Base-by-base conservation (phyloP, 1,139 yeast genomes). In the Kluyveromyces sp. region DNA sequence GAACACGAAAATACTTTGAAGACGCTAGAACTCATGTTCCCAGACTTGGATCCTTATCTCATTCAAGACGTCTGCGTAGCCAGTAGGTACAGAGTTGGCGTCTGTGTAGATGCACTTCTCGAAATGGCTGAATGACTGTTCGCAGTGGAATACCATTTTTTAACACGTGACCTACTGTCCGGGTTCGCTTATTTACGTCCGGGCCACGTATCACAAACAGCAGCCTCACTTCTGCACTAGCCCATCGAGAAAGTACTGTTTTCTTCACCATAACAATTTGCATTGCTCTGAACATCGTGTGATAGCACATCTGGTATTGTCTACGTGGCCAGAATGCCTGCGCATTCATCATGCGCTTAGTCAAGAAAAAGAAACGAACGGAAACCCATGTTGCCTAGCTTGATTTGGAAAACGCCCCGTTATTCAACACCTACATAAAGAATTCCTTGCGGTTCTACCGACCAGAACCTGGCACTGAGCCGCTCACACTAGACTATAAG, bases 11-110 rank as follows among this genome's bases (percentile, higher is more conserved):
- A 68, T 29, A 71, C 71, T 11, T 58, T 70, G 9, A 66, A 66
- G 3, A 75, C 77, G 2, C 67, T 88, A 41, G 67, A 67, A 26
- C 80, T 79, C 44, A 84, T 88, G 77, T 87, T 88, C 63, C 95
- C 96, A 1, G 69, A 69, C 31, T 66, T 87, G 47, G 96, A 87
- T 53, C 67, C 68, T 33, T 82, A 76, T 0, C 68, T 88, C 1
- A 70, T 88, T 42, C 76, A 72, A 43, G 96, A 88, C 57, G 81
- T 88, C 3, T 73, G 86, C 25, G 66, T 68, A 1, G 77, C 82
- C 60, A 83, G 82, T 57, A 73, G 78, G 44, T 84, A 85, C 18
- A 71, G 83, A 42, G 72, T 84, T 17, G 94, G 89, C 20, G 75
- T 74, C 8, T 83, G 92, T 42, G 83, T 87, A 2, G 96, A 87